phyloP scores from a whole-genome alignment of 164 flowering plant species.

The Chloranthus sessilifolius region DNA sequence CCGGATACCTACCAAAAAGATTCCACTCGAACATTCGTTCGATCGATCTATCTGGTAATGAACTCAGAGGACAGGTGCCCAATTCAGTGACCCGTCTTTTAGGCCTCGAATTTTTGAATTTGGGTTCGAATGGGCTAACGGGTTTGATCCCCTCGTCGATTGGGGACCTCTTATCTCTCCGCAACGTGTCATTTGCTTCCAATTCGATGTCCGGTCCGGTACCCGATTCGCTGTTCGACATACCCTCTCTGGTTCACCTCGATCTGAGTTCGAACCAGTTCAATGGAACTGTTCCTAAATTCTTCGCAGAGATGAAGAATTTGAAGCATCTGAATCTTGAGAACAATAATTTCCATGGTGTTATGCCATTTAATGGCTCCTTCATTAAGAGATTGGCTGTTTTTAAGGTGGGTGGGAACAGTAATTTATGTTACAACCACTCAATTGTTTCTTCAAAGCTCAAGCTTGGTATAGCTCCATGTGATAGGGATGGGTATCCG shows the following conservation, averaged over 20 bases:
- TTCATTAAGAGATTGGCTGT: conserved; percentile 52
- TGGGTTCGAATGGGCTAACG: conserved; percentile 50
- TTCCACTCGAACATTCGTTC: conserved; percentile 51
- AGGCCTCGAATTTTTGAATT: conserved; percentile 47
- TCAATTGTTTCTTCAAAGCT: conserved; percentile 42
- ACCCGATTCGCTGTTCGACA: conserved; percentile 52
- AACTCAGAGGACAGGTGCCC: conserved; percentile 60
- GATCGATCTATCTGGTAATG: conserved; percentile 69
- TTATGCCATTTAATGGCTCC: conserved; percentile 67
- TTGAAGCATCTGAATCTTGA: conserved; percentile 68
- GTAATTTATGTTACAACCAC: conserved; percentile 67
- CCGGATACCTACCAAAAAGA: conserved; percentile 57
- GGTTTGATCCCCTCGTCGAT: conserved; percentile 58
- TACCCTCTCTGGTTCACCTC: conserved; percentile 46
- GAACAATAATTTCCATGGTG: conserved; percentile 64
- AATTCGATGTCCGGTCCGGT: conserved; percentile 69
- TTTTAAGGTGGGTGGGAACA: conserved; percentile 64
- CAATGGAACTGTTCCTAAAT: conserved; percentile 72
- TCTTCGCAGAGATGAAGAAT: conserved; percentile 43
- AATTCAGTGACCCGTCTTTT: conserved; percentile 41
- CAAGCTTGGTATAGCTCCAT: conserved; percentile 81
- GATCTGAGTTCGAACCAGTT: conserved; percentile 83
- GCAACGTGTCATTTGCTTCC: conserved; percentile 52
- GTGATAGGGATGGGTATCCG: conserved; percentile 81
- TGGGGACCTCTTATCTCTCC: conserved; percentile 56